Base-by-base conservation (phyloP, 2,329 filamentous ascomycete species). In the Alternaria incomplexa region DNA sequence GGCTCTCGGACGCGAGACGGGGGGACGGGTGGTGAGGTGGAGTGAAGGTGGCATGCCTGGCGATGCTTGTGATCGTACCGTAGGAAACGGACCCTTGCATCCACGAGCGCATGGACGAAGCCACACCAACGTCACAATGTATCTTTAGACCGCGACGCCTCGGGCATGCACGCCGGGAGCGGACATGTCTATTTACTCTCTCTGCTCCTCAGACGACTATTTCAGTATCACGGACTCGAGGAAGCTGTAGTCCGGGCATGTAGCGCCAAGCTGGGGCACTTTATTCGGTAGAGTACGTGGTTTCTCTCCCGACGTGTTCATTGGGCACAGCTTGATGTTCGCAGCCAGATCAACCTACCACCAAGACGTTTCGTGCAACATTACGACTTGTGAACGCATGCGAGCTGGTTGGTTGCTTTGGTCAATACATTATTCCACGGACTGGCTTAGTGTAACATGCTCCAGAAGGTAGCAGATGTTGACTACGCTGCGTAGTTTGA, bases 71-170 rank as follows among this genome's bases (percentile, higher is more conserved):
- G 52, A 66, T 57, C 44, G 53, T 51, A 62, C 52, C 46, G 58
- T 55, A 43, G 61, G 58, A 46, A 59, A 62, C 56, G 56, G 61
- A 62, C 61, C 61, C 61, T 52, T 55, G 61, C 56, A 40, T 54
- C 55, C 32, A 44, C 52, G 36, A 53, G 52, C 58, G 54, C 62
- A 63, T 63, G 62, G 60, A 60, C 64, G 66, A 69, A 72, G 74
- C 74, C 74, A 74, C 70, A 65, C 32, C 70, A 69, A 71, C 70
- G 69, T 74, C 70, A 73, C 71, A 44, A 44, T 55, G 15, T 40
- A 52, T 52, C 48, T 25, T 40, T 36, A 20, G 48, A 46, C 40
- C 12, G 28, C 52, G 7, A 32, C 53, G 44, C 53, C 26, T 25
- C 28, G 43, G 13, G 25, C 40, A n/a, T 30, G 12, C 25, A 23